Base-by-base conservation (phyloP, 345 rosid species). In the Erucastrum elatum region DNA sequence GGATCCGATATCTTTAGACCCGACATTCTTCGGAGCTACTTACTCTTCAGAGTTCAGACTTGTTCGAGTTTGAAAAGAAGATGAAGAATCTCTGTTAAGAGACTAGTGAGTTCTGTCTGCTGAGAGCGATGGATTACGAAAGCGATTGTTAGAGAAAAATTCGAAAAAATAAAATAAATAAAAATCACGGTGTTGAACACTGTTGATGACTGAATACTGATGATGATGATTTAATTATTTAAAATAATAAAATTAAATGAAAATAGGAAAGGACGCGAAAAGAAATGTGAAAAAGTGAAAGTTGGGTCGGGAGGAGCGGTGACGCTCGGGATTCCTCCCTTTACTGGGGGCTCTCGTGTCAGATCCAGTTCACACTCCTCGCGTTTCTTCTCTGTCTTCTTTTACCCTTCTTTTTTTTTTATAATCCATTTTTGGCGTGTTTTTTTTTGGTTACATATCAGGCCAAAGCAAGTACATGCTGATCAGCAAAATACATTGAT, bases 1-100 rank as follows among this genome's bases (percentile, higher is more conserved):
- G 95, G 95, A 84, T 89, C 88, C 82, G 83, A 84, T 15, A 87
- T 84, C 71, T 85, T 86, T 51, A 85, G 21, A 69, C 77, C 87
- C 33, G 90, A 80, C 91, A 89, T 87, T 80, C 44, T 26, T 59
- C 6, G n/a, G n/a, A n/a, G n/a, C n/a, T n/a, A n/a, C n/a, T n/a
- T n/a, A n/a, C n/a, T n/a, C n/a, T n/a, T n/a, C n/a, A n/a, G n/a
- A n/a, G n/a, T n/a, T n/a, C n/a, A n/a, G 6, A 34, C 62, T 7
- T 39, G 30, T 13, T 68, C 53, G 33, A 49, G 56, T 26, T 6
- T 31, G 44, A 1, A 16, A 25, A 30, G 17, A 68, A 59, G 74
- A 31, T 1, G 9, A 67, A 21, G 68, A 76, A 61, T 60, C 75
- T 69, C 26, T 58, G 1, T 9, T 8, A 0, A 1, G 21, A 75